phyloP scores from a whole-genome alignment of 352 stramenopile species.

The Phytophthora uliginosa region DNA sequence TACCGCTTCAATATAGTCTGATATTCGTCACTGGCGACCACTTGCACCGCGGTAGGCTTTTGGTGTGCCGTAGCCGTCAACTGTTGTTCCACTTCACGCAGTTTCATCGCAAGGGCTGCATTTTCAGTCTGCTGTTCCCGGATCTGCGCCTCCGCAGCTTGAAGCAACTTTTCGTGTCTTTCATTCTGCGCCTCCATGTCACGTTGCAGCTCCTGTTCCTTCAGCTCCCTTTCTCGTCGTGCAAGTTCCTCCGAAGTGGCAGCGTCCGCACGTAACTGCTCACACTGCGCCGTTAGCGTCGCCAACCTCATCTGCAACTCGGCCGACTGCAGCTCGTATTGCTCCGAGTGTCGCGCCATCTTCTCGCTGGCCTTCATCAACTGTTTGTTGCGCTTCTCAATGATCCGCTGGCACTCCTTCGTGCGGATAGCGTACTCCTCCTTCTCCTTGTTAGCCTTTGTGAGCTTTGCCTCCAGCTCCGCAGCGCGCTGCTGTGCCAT shows the following conservation, averaged over 20 bases:
- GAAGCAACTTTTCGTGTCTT: slow-evolving; percentile 36
- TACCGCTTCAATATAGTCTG: slow-evolving; percentile 63
- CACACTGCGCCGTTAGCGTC: slow-evolving; percentile 45
- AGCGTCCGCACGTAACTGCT: slow-evolving; percentile 45
- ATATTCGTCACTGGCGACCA: slow-evolving; percentile 64
- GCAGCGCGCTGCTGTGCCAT: slow-evolving; percentile 32
- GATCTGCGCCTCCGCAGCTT: slow-evolving; percentile 23
- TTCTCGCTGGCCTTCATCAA: slow-evolving; percentile 86
- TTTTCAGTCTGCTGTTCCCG: slow-evolving; percentile 36
- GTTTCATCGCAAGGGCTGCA: slow-evolving; percentile 44
- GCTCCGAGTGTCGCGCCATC: slow-evolving; percentile 70
- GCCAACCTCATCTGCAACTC: slow-evolving; percentile 58
- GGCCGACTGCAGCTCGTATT: slow-evolving; percentile 57
- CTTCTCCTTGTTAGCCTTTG: slow-evolving; percentile 54
- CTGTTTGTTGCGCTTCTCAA: slow-evolving; percentile 91
- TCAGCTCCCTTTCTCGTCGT: slow-evolving; percentile 47
- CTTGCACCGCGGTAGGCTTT: slow-evolving; percentile 35
- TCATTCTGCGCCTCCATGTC: slow-evolving; percentile 44
- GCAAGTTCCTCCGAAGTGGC: slow-evolving; percentile 29
- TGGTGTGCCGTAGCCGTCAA: slow-evolving; percentile 23
- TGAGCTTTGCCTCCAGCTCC: slow-evolving; percentile 51
- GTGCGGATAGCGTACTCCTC: slow-evolving; percentile 76
- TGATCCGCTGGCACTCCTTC: slow-evolving; percentile 84
- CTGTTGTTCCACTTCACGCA: slow-evolving; percentile 55
- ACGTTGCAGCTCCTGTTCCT: slow-evolving; percentile 47